Conservation (phyloP, 225 moss, liverwort and hornwort genomes). For the Ulota crispa region DNA sequence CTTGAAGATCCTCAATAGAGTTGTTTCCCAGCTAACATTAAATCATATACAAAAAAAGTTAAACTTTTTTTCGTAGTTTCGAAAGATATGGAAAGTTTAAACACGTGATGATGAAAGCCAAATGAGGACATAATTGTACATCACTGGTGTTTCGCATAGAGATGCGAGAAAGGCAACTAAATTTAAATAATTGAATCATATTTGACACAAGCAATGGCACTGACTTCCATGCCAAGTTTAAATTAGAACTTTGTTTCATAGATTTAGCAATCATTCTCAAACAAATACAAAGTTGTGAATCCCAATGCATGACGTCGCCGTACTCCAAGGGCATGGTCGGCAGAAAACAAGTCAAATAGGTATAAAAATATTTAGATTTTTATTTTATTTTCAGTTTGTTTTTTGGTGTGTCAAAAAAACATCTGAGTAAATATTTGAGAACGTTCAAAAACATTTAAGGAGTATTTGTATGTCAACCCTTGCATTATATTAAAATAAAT, state of each 20-base stretch:
- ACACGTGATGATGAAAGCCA: background rate
- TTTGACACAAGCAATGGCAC: background rate
- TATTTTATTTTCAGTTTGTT: too few relatives aligned
- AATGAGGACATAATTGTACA: background rate
- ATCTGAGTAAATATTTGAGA: too few relatives aligned
- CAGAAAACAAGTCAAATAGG: too few relatives aligned
- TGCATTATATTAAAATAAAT: too few relatives aligned
- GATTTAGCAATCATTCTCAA: background rate
- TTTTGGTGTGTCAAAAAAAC: too few relatives aligned
- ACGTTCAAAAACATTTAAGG: too few relatives aligned
- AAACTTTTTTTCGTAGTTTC: too few relatives aligned
- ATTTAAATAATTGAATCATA: background rate
- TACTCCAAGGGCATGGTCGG: too few relatives aligned
- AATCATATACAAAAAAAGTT: too few relatives aligned
- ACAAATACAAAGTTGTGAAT: background rate
- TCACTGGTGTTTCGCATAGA: background rate
- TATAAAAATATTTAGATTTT: too few relatives aligned
- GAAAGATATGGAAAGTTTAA: background rate
- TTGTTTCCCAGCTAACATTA: background rate
- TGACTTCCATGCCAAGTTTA: background rate
- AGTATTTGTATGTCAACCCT: too few relatives aligned
- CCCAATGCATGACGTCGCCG: too few relatives aligned
- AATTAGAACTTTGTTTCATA: background rate
- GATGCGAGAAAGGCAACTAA: background rate
- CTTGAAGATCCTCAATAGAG: background rate